Conservation (phyloP, 495 filamentous ascomycete species). For the Xylaria curta region DNA sequence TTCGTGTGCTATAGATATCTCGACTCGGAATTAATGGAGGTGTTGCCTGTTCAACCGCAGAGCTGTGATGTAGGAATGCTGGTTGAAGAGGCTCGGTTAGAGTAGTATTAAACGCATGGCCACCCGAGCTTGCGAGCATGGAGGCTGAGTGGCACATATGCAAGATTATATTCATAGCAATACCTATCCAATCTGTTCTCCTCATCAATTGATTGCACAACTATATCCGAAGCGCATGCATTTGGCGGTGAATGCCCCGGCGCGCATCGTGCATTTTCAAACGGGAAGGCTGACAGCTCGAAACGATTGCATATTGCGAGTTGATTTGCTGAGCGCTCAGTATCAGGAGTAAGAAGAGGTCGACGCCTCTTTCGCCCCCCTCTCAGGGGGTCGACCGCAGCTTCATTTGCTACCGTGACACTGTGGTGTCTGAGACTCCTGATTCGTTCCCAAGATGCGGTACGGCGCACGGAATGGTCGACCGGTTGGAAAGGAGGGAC, state of each 20-base stretch:
- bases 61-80: background rate
- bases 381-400: conserved; percentile 4
- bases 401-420: conserved; percentile 6
- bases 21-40: background rate
- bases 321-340: background rate
- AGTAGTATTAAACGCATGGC: conserved; percentile 13
- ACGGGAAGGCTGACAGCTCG: conserved; percentile 16
- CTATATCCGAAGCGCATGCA: conserved; percentile 3
- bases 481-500: background rate
- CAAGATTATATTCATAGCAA: conserved; percentile 13
- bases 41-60: background rate
- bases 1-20: background rate
- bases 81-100: background rate
- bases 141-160: conserved; percentile 1
- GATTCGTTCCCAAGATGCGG: conserved; percentile 10
- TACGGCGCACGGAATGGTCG: background rate
- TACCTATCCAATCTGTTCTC: background rate
- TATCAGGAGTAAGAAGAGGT: background rate
- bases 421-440: background rate
- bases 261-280: background rate
- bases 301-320: background rate
- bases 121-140: background rate
- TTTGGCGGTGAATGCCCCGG: conserved; percentile 17
- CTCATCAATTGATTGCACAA: background rate
- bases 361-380: conserved; percentile 11